A percentile compares a stretch with the other conserved stretches of the same genome.
These are phyloP conservation scores for Panicum virgatum DNA, from an alignment of 202 grass and related monocot species.

Conservation along the genomic window DNA sequence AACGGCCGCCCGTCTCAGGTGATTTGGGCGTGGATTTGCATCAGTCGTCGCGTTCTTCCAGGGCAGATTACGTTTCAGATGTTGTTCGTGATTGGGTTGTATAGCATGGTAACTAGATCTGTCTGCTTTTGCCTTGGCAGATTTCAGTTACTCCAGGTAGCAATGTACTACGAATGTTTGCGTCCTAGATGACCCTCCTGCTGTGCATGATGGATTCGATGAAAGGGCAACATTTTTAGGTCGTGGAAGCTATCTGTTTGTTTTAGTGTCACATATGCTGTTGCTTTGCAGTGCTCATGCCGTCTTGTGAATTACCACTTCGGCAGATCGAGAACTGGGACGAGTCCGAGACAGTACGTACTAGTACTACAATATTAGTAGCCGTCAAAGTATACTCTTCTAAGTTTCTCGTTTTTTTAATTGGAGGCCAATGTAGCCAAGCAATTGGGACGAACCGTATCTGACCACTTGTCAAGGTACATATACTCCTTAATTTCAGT, in stretches of 20 bases:
- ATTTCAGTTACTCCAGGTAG: slow-evolving; percentile 7
- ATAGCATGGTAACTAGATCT: slow-evolving; percentile 26
- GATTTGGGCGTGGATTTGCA: slow-evolving; percentile 37
- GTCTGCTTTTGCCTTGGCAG: slow-evolving; percentile 31
- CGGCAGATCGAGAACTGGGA: not conserved
- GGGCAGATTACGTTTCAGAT: slow-evolving; percentile 20
- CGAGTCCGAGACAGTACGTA: not conserved
- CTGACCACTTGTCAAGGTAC: not conserved
- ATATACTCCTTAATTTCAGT: not conserved
- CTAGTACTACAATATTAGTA: not conserved
- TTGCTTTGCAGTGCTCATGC: not conserved
- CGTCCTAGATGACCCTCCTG: slow-evolving; percentile 41
- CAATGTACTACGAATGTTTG: not conserved
- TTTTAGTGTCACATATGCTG: not conserved
- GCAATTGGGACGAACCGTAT: too few relatives aligned
- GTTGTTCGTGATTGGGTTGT: slow-evolving; percentile 10
- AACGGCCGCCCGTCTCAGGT: slow-evolving; percentile 1
- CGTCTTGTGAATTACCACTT: not conserved
- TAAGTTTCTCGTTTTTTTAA: not conserved
- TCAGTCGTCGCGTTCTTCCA: not conserved
- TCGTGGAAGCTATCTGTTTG: not conserved
- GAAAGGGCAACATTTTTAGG: slow-evolving; percentile 32
- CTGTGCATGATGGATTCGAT: slow-evolving; percentile 44
- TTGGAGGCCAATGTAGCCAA: not conserved
- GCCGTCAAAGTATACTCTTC: not conserved